Conservation (phyloP, 2,329 filamentous ascomycete species). For the Dactylellina leptospora region DNA sequence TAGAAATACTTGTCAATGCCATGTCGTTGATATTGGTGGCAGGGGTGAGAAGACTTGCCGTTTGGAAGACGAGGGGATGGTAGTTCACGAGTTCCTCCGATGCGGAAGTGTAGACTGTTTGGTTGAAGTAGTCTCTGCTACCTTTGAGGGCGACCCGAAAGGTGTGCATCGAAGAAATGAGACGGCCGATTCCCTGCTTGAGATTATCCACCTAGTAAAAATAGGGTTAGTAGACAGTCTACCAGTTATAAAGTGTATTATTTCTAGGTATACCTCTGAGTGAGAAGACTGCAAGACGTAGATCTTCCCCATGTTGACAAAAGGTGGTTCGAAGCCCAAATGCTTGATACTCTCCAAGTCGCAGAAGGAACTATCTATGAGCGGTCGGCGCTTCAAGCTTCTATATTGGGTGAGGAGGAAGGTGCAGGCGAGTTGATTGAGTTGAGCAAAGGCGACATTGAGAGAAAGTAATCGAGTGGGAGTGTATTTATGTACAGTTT, state of each 20-base stretch:
- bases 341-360: too few relatives aligned
- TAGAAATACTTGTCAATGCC: not conserved
- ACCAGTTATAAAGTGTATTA: not conserved
- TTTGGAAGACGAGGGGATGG: slow-evolving; percentile 43
- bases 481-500: too few relatives aligned
- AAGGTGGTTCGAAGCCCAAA: too few relatives aligned
- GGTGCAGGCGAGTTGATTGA: too few relatives aligned
- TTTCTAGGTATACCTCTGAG: not conserved
- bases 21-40: not conserved
- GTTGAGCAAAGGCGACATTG: too few relatives aligned
- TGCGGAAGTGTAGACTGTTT: slow-evolving; percentile 34
- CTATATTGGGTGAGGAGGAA: too few relatives aligned
- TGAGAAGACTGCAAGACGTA: slow-evolving; percentile 6
- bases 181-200: slow-evolving; percentile 26
- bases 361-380: too few relatives aligned
- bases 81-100: not conserved
- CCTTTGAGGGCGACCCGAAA: slow-evolving; percentile 24
- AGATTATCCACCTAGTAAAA: slow-evolving; percentile 2
- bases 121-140: slow-evolving; percentile 23
- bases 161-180: slow-evolving; percentile 31
- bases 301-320: slow-evolving; percentile 12
- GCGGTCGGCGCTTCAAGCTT: too few relatives aligned
- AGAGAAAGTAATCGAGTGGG: too few relatives aligned
- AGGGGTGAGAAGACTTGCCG: slow-evolving; percentile 25
- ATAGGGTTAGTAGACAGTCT: too few relatives aligned